Evolutionary conservation across 495 filamentous ascomycete species (phyloP), one percentile per base, ranked within the genome.

Genomic region (Glutinoglossum americanum): DNA sequence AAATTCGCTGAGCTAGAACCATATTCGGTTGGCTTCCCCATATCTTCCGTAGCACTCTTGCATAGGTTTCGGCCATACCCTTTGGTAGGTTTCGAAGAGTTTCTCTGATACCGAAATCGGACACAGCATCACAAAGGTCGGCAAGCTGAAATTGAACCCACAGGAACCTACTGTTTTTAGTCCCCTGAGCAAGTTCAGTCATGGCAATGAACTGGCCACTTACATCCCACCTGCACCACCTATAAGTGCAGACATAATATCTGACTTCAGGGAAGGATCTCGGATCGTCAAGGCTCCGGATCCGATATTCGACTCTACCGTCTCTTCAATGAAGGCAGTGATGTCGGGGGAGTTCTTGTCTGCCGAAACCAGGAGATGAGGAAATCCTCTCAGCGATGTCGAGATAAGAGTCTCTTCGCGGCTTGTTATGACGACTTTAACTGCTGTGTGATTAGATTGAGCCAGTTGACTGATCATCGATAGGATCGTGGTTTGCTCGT

Each of bases 101-200:
- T 8, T 61, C 15, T 4, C 61, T 41, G 55, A 66, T 60, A 9
- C 19, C 19, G 0, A 33, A 27, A 41, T 67, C 65, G 0, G 65
- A 60, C 10, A 57, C 35, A 23, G 62, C 60, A n/a, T 67, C 64
- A 39, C 65, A 67, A 19, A 67, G 56, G 13, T 67, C 65, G 15
- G 58, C 26, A 6, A 67, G 56, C 37, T 67, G 65, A 49, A 67
- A 64, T 30, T 54, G 57, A 17, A 67, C 62, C 65, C 65, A 67
- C 17, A 67, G 57, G 39, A 67, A 67, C 64, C 64, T 64, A 15
- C 13, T 0, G 19, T 19, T 4, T 48, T 41, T 41, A 41, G 37
- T 41, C 2, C 15, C 15, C 13, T 41, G 30, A 4, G 30, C 30
- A 33, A 33, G 30, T 33, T n/a, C 15, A 28, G 37, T 28, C 21